Conservation (phyloP, 2,329 filamentous ascomycete species). For the Paracorniculantispora psalliotae region DNA sequence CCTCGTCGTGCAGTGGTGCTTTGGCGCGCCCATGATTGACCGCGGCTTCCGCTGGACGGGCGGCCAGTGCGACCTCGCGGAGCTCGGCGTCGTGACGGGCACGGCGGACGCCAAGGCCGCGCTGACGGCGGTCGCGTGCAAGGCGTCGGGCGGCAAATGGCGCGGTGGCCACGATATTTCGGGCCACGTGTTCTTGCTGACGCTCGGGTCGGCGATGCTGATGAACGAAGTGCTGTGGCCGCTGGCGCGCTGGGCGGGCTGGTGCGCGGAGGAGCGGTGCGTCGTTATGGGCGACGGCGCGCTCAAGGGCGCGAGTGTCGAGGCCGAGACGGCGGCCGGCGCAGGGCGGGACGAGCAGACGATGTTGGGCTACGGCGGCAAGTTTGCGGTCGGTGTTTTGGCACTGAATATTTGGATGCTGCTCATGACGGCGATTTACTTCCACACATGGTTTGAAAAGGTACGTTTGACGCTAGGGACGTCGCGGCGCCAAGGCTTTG, state of each 20-base stretch:
- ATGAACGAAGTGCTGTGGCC: slow-evolving; percentile 71
- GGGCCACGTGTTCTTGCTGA: slow-evolving; percentile 89
- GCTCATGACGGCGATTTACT: slow-evolving; percentile 97
- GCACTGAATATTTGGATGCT: slow-evolving; percentile 88
- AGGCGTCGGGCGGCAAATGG: slow-evolving; percentile 77
- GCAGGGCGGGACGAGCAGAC: slow-evolving; percentile 21
- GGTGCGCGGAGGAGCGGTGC: slow-evolving; percentile 55
- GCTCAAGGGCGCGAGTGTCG: slow-evolving; percentile 53
- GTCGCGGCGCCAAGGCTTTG: no score
- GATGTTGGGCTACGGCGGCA: slow-evolving; percentile 41
- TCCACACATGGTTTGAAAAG: slow-evolving; percentile 99
- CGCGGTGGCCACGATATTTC: slow-evolving; percentile 93
- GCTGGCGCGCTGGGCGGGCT: slow-evolving; percentile 37
- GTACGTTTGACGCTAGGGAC: no score
- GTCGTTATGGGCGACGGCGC: slow-evolving; percentile 64
- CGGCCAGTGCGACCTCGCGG: slow-evolving; percentile 67
- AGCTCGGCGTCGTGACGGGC: slow-evolving; percentile 42
- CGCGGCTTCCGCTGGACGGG: slow-evolving; percentile 84
- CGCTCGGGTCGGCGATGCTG: slow-evolving; percentile 76
- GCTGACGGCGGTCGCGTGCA: slow-evolving; percentile 75
- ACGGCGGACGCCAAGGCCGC: slow-evolving; percentile 44
- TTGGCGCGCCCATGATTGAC: slow-evolving; percentile 86
- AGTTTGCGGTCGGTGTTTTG: slow-evolving; percentile 59
- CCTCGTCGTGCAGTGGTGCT: slow-evolving; percentile 92
- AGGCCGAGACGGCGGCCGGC: slow-evolving; percentile 28